phyloP scores from a whole-genome alignment of 2,329 filamentous ascomycete species.

The Neospermospora avenae region DNA sequence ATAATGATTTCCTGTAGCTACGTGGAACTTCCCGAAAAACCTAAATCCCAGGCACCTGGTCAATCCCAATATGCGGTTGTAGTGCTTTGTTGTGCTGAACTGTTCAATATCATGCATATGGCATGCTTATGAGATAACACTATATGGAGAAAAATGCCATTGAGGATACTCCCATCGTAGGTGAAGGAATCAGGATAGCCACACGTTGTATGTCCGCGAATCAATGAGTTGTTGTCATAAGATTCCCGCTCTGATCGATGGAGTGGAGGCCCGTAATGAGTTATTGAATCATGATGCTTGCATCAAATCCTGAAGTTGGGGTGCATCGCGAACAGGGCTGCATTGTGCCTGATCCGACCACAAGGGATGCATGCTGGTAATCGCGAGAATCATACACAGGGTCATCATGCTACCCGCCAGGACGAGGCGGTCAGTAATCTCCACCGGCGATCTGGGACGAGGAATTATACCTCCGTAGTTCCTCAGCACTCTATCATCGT shows the following conservation, averaged over 20 bases:
- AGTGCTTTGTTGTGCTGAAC: not conserved
- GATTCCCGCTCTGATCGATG: not conserved
- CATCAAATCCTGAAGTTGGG: not conserved
- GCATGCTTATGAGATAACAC: not conserved
- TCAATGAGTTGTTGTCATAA: not conserved
- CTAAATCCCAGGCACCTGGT: too few species aligned
- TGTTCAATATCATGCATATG: not conserved
- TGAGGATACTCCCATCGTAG: not conserved
- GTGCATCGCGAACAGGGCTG: not conserved
- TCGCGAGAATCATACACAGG: not conserved
- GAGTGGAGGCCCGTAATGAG: not conserved
- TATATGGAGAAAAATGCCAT: too few species aligned
- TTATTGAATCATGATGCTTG: not conserved
- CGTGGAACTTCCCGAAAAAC: not conserved
- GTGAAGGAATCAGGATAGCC: not conserved
- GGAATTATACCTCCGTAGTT: not conserved
- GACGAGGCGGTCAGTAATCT: not conserved
- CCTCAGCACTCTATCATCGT: not conserved
- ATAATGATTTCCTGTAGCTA: not conserved
- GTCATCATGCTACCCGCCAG: not conserved
- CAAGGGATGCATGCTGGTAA: slow-evolving; percentile 4
- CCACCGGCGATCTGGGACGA: not conserved
- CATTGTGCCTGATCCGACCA: not conserved
- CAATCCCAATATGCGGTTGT: not conserved
- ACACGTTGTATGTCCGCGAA: not conserved